A percentile compares a stretch with the other conserved stretches of the same genome.
phyloP scores from a whole-genome alignment of 371 early-diverging fungal genomes.

The Apophysomyces ossiformis region DNA sequence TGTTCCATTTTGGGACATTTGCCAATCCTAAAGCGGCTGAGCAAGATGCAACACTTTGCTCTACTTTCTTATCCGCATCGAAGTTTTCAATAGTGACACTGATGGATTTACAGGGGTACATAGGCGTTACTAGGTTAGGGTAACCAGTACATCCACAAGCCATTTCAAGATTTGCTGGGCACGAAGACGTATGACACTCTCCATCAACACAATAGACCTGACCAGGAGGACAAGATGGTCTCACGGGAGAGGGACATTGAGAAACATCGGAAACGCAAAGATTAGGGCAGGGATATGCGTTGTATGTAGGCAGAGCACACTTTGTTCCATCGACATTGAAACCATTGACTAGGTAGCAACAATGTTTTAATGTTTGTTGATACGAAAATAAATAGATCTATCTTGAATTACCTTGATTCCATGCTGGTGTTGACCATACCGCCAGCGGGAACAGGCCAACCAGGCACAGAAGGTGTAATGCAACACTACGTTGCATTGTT shows the following conservation, averaged over 20 bases:
- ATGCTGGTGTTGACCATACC: constrained; percentile 3
- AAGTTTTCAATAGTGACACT: constrained; percentile 46
- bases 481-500: constrained; percentile 1
- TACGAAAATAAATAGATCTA: neutral
- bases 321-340: constrained; percentile 39
- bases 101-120: constrained; percentile 33
- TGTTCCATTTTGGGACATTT: constrained; percentile 43
- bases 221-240: constrained; percentile 47
- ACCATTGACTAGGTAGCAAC: constrained; percentile 36
- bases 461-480: constrained; percentile 4
- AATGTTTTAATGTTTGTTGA: neutral
- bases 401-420: neutral
- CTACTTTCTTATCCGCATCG: constrained; percentile 44
- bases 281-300: constrained; percentile 39
- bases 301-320: constrained; percentile 39
- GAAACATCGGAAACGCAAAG: constrained; percentile 40
- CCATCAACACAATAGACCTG: constrained; percentile 58
- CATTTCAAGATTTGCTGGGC: constrained; percentile 36
- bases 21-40: constrained; percentile 30
- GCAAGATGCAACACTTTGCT: constrained; percentile 48
- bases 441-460: constrained; percentile 7
- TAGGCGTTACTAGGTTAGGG: constrained; percentile 29
- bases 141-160: constrained; percentile 49
- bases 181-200: constrained; percentile 37
- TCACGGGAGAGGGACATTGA: constrained; percentile 31